phyloP scores from a whole-genome alignment of 2,329 filamentous ascomycete species.

The Colletotrichum sp. region DNA sequence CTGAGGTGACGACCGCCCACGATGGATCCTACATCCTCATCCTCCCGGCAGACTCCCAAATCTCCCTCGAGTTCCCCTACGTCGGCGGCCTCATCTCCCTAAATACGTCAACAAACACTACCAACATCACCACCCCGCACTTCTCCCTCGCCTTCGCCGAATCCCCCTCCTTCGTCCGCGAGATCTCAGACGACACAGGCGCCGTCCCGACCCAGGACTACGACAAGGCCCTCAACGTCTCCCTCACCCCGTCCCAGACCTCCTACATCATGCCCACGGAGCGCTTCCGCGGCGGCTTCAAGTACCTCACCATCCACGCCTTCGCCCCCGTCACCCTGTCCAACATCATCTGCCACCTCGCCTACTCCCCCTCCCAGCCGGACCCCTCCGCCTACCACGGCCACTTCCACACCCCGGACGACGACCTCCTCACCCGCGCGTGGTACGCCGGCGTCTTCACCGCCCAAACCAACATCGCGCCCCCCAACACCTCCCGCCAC shows the following conservation, averaged over 20 bases:
- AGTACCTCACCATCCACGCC: slow-evolving; percentile 43
- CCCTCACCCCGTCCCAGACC: background rate
- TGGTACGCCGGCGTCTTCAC: slow-evolving; percentile 50
- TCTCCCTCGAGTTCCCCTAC: slow-evolving; percentile 24
- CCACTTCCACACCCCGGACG: slow-evolving; percentile 45
- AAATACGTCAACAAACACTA: background rate
- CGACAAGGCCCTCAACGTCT: slow-evolving; percentile 26
- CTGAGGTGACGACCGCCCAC: background rate
- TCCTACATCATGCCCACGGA: slow-evolving; percentile 28
- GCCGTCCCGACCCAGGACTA: slow-evolving; percentile 25
- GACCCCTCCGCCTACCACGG: slow-evolving; percentile 46
- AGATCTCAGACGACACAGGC: slow-evolving; percentile 28
- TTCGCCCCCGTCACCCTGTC: slow-evolving; percentile 27
- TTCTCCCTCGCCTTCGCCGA: slow-evolving; percentile 28
- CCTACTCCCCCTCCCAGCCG: slow-evolving; percentile 36
- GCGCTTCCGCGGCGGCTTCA: slow-evolving; percentile 46
- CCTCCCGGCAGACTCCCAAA: background rate
- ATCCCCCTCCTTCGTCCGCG: slow-evolving; percentile 25
- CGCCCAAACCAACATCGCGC: slow-evolving; percentile 33
- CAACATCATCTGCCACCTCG: slow-evolving; percentile 30
- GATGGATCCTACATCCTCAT: background rate
- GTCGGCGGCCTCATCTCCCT: slow-evolving; percentile 21
- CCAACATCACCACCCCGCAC: background rate
- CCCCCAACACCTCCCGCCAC: slow-evolving; percentile 32
- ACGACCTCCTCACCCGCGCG: slow-evolving; percentile 50